A percentile compares a stretch with the other conserved stretches of the same genome.
Evolutionary conservation across 495 filamentous ascomycete genomes (phyloP).

Genomic region (Penicillium argentinense): DNA sequence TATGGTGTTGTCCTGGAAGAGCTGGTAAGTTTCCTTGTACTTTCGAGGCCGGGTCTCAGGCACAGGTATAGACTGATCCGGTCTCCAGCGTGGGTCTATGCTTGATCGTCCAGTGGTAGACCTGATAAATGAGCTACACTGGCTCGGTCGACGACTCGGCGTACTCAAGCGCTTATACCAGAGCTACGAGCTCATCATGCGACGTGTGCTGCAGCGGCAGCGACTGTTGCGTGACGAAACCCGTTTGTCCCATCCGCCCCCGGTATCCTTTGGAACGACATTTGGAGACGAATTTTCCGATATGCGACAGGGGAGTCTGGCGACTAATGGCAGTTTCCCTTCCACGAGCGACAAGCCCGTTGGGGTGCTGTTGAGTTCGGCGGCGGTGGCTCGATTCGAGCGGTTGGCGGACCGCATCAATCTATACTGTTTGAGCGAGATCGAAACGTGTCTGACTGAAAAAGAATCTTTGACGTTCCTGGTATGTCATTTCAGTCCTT

Average conservation of each 20-base stretch:
- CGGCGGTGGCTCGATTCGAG: conserved; percentile 72
- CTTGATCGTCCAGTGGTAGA: conserved; percentile 56
- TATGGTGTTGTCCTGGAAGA: conserved; percentile 57
- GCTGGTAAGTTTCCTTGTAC: conserved; percentile 45
- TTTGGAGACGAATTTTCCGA: conserved; percentile 35
- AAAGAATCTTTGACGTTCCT: conserved; percentile 76
- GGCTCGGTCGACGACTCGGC: conserved; percentile 64
- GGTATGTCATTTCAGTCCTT: too few species aligned
- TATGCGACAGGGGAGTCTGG: conserved; percentile 24
- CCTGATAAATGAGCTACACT: conserved; percentile 70
- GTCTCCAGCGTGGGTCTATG: conserved; percentile 57
- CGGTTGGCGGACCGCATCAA: conserved; percentile 73
- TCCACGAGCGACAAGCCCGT: conserved; percentile 35
- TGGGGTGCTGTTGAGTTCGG: conserved; percentile 60
- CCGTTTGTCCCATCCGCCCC: conserved; percentile 18
- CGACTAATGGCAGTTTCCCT: conserved; percentile 22
- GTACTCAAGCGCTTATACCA: conserved; percentile 74
- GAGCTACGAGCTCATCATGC: conserved; percentile 76
- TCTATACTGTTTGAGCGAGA: conserved; percentile 77
- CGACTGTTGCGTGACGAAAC: conserved; percentile 41
- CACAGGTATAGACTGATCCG: conserved; percentile 2
- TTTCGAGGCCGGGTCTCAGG: neutral
- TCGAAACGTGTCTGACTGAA: conserved; percentile 74
- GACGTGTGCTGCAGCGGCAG: conserved; percentile 62
- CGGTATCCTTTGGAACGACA: conserved; percentile 22